Evolutionary conservation across 257 asterid species (phyloP).

Genomic region (Scutellaria baicalensis): DNA sequence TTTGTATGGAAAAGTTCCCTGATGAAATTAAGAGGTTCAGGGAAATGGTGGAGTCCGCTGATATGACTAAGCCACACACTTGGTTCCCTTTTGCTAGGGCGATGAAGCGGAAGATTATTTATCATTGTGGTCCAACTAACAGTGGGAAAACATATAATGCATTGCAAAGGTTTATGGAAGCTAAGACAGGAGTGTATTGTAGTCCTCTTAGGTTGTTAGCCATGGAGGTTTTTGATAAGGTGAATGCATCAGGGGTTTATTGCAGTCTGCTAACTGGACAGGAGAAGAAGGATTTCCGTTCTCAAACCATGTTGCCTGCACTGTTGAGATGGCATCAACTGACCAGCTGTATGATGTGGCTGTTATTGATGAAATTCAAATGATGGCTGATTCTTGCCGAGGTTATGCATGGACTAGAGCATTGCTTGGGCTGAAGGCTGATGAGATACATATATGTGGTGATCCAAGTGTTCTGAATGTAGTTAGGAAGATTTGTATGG

Average conservation of each 20-base stretch:
- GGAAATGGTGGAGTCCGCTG: constrained; percentile 78
- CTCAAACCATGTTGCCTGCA: constrained; percentile 90
- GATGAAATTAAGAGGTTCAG: constrained; percentile 70
- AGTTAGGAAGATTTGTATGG: constrained; percentile 59
- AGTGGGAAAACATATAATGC: constrained; percentile 98
- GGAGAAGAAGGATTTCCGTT: constrained; percentile 78
- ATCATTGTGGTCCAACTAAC: constrained; percentile 97
- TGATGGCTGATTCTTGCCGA: constrained; percentile 82
- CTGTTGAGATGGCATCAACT: constrained; percentile 90
- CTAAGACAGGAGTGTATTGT: constrained; percentile 82
- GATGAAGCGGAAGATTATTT: constrained; percentile 79
- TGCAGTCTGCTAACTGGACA: constrained; percentile 90
- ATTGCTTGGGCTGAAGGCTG: constrained; percentile 82
- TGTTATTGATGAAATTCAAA: constrained; percentile 87
- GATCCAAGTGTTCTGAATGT: constrained; percentile 87
- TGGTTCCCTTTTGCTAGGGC: constrained; percentile 99
- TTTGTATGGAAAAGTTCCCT: constrained; percentile 64
- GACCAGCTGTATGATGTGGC: constrained; percentile 87
- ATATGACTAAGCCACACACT: constrained; percentile 85
- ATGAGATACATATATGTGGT: constrained; percentile 94
- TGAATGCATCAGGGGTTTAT: constrained; percentile 78
- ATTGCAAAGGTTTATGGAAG: constrained; percentile 90
- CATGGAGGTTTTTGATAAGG: constrained; percentile 96
- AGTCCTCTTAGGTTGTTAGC: constrained; percentile 96
- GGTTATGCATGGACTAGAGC: constrained; percentile 99